phyloP scores from a whole-genome alignment of 1,284 basidiomycete species.

The Tilletia caries region DNA sequence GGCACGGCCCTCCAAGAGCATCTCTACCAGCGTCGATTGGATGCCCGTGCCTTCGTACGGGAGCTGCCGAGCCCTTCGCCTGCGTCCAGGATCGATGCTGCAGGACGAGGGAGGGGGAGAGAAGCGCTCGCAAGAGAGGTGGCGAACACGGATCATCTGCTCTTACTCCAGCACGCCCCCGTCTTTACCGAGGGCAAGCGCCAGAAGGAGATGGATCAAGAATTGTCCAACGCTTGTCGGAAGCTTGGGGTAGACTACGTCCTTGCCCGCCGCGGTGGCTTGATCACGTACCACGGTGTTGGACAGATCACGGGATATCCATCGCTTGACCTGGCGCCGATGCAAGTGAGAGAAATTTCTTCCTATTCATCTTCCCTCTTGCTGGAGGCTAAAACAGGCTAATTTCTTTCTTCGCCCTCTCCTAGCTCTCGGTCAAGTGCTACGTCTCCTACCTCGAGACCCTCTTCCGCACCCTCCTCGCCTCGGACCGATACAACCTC shows the following conservation, averaged over 20 bases:
- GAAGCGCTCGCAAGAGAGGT: constrained; percentile 37
- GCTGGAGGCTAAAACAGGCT: neutral
- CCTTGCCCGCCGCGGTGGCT: constrained; percentile 77
- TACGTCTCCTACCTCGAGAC: constrained; percentile 72
- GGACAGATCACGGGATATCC: constrained; percentile 97
- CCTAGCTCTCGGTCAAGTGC: constrained; percentile 59
- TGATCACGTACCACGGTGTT: constrained; percentile 95
- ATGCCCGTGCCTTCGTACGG: constrained; percentile 62
- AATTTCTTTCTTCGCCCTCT: neutral
- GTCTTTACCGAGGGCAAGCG: constrained; percentile 90
- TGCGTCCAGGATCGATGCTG: constrained; percentile 67
- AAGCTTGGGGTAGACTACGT: constrained; percentile 82
- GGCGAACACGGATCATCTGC: constrained; percentile 57
- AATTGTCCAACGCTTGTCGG: constrained; percentile 62
- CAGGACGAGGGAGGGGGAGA: constrained; percentile 58
- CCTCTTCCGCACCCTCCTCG: constrained; percentile 63
- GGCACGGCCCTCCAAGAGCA: constrained; percentile 47
- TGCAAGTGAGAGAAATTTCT: constrained; percentile 64
- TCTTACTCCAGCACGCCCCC: constrained; percentile 73
- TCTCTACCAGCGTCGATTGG: constrained; percentile 35
- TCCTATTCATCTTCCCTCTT: neutral
- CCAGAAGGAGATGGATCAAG: constrained; percentile 59
- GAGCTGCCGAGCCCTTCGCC: constrained; percentile 70
- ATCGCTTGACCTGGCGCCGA: constrained; percentile 72
- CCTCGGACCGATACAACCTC: constrained; percentile 56